These are phyloP conservation scores for Phlebiopsis gigantea DNA, from an alignment of 768 basidiomycete species.

Conservation along the genomic window DNA sequence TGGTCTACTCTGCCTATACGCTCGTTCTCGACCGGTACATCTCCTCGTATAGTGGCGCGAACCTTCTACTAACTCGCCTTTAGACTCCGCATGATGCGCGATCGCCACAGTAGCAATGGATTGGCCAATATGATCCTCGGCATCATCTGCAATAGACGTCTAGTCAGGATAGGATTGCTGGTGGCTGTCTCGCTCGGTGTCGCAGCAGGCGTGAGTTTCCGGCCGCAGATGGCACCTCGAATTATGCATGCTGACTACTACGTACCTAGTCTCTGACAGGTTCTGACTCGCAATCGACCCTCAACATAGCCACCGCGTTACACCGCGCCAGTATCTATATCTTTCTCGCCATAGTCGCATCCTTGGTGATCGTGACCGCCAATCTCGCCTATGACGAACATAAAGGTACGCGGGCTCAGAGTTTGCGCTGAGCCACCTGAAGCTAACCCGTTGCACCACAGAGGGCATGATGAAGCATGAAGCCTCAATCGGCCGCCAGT, in stretches of 20 bases:
- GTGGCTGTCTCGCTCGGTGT: constrained; percentile 17
- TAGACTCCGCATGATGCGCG: neutral
- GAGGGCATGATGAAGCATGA: neutral
- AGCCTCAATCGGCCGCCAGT: constrained; percentile 1
- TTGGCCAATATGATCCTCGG: constrained; percentile 5
- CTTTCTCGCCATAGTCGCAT: constrained; percentile 16
- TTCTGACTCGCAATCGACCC: neutral
- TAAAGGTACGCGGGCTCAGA: neutral
- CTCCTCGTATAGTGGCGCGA: neutral
- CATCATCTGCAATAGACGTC: constrained; percentile 14
- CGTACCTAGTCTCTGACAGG: neutral
- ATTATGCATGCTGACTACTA: neutral
- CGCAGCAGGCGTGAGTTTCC: constrained; percentile 10
- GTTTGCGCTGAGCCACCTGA: neutral
- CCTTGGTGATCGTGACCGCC: constrained; percentile 11
- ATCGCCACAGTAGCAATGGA: neutral
- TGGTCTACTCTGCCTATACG: constrained; percentile 30
- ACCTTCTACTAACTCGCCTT: neutral
- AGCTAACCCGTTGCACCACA: too few relatives aligned
- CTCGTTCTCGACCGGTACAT: constrained; percentile 29
- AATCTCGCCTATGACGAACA: constrained; percentile 9
- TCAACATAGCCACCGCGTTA: constrained; percentile 8
- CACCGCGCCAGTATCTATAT: constrained; percentile 15
- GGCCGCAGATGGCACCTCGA: neutral
- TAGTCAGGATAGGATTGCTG: constrained; percentile 15